A percentile compares a stretch with the other conserved stretches of the same genome.
Conservation (phyloP, 352 stramenopile species). For the Pythium chondricola region DNA sequence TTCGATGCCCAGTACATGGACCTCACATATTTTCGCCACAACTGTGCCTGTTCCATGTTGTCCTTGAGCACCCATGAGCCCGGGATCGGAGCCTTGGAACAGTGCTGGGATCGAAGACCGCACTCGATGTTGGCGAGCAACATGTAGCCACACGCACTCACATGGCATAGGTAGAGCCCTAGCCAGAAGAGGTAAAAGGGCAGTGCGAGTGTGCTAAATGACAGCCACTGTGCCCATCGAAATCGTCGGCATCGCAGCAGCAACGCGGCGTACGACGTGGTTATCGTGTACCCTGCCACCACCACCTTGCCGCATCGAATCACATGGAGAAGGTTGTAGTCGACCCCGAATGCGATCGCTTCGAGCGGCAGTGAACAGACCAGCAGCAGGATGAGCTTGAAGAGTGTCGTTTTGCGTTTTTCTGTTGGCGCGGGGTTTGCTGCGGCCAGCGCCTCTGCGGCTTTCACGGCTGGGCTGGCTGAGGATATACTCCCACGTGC, state of each 20-base stretch:
- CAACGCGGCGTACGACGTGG: constrained; percentile 11
- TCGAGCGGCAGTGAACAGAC: constrained; percentile 5
- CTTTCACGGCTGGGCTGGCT: background rate
- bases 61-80: constrained; percentile 58
- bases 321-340: constrained; percentile 43
- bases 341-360: constrained; percentile 1
- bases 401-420: background rate
- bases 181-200: constrained; percentile 36
- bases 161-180: constrained; percentile 53
- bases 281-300: constrained; percentile 7
- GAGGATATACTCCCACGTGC: constrained; percentile 4
- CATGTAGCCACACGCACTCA: constrained; percentile 55
- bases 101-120: constrained; percentile 12
- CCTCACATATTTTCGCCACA: constrained; percentile 41
- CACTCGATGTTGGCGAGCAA: constrained; percentile 31
- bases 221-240: constrained; percentile 28
- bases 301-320: constrained; percentile 23
- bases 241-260: constrained; percentile 17
- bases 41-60: constrained; percentile 36
- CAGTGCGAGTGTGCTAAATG: constrained; percentile 40
- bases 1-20: constrained; percentile 68
- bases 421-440: background rate
- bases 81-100: constrained; percentile 20
- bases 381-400: background rate
- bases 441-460: constrained; percentile 5